Base-by-base conservation (phyloP, 495 filamentous ascomycete species). In the Aspergillus haitiensis region DNA sequence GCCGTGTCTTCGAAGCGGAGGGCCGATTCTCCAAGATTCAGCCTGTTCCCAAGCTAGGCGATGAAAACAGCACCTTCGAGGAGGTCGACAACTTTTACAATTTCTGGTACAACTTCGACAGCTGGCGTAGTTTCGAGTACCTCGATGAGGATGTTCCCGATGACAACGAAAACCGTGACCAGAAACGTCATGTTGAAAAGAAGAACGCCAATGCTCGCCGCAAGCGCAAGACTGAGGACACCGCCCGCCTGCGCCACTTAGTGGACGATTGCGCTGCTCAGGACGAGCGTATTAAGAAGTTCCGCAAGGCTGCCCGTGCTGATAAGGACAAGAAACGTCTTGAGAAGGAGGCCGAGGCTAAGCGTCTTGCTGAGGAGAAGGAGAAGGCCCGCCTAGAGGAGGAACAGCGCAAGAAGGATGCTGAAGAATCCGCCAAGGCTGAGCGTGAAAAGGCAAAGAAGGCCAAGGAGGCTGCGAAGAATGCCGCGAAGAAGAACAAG, bases 41-140 rank as follows among this genome's bases (percentile, higher is more conserved):
- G 68, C 92, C 92, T 27, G 95, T 97, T 10, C 95, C 94, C 3
- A 72, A 78, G 59, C 84, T 98, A 37, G 84, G 94, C 55, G 84
- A 93, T 72, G 92, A 95, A 45, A 89, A 94, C 64, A 88, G 85
- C 67, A 84, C 86, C 67, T 88, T 91, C 72, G 89, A 95, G 69
- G 88, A 93, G 2, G 93, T 98, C 31, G 90, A 97, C 69, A 76
- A 78, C 56, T 98, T 98, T 81, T 98, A 98, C 82, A 96, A 98
- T 82, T 98, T 97, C 83, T 98, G 90, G 88, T 98, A 97, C 82
- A 92, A 92, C 81, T 94, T 98, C 67, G 95, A 98, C 83, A 93
- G 88, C 74, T 98, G 94, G 94, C 83, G 94, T 50, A 85, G 89
- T 27, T 98, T 98, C 73, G 94, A 98, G 78, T 98, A 98, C 74